A percentile compares a stretch with the other conserved stretches of the same genome.
These are phyloP conservation scores for Moricandia moricandioides DNA, from an alignment of 345 rosid genomes.

Conservation along the genomic window DNA sequence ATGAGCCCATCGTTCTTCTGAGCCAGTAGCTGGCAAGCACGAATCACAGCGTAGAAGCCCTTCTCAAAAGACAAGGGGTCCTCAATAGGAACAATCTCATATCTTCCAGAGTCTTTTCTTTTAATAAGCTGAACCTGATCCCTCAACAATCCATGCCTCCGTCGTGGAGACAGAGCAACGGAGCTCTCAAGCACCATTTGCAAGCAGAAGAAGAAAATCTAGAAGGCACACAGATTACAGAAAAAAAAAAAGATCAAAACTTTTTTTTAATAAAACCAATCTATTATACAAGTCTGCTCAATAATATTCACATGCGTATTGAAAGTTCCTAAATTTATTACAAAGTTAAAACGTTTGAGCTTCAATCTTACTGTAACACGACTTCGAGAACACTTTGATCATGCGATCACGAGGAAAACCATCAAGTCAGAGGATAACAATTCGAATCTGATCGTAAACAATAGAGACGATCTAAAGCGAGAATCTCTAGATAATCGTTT, in stretches of 20 bases:
- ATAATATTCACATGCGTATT: too few relatives aligned
- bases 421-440: not conserved
- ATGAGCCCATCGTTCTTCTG: slow-evolving; percentile 89
- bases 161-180: slow-evolving; percentile 68
- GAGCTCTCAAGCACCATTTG: slow-evolving; percentile 65
- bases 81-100: slow-evolving; percentile 79
- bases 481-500: not conserved
- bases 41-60: slow-evolving; percentile 84
- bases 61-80: slow-evolving; percentile 82
- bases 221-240: not conserved
- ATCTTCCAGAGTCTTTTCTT: slow-evolving; percentile 69
- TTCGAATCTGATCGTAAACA: slow-evolving; percentile 16
- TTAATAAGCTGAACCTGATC: slow-evolving; percentile 82
- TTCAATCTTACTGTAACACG: too few relatives aligned
- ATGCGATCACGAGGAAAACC: slow-evolving; percentile 12
- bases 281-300: not conserved
- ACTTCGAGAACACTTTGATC: not conserved
- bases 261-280: not conserved
- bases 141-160: slow-evolving; percentile 75
- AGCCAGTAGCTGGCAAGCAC: slow-evolving; percentile 87
- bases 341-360: too few relatives aligned
- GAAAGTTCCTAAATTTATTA: too few relatives aligned
- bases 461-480: slow-evolving; percentile 1
- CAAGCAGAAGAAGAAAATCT: slow-evolving; percentile 9
- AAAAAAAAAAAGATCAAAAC: too few relatives aligned